phyloP scores from a whole-genome alignment of 2,329 filamentous ascomycete genomes.

The Colletotrichum sojae region DNA sequence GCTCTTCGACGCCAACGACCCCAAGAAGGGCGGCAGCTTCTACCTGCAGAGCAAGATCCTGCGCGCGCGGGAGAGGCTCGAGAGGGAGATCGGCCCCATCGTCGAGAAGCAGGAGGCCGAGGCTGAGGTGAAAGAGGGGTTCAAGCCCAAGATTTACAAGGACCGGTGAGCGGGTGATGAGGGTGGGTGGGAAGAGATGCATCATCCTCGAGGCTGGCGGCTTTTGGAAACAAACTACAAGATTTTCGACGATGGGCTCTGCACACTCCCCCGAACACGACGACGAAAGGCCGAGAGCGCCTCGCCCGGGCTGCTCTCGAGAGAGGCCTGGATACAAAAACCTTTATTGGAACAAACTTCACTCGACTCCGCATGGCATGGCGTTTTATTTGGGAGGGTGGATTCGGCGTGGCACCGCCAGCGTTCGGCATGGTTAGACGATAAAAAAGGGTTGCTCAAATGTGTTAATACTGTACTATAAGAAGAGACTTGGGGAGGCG shows the following conservation, averaged over 20 bases:
- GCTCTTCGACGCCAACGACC: constrained; percentile 94
- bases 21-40: constrained; percentile 95
- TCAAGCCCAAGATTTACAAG: constrained; percentile 96
- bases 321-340: constrained; percentile 17
- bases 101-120: constrained; percentile 80
- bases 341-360: constrained; percentile 42
- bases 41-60: constrained; percentile 98
- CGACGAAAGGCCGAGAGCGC: constrained; percentile 6
- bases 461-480: constrained; percentile 41
- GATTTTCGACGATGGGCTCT: not conserved
- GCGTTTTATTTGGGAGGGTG: constrained; percentile 39
- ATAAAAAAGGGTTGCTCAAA: constrained; percentile 35
- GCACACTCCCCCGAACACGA: not conserved
- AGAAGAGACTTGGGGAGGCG: constrained; percentile 5
- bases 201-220: too few relatives aligned
- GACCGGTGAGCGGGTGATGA: constrained; percentile 58
- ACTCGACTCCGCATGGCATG: constrained; percentile 44
- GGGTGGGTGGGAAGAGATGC: not conserved
- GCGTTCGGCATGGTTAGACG: constrained; percentile 39
- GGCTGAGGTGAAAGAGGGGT: constrained; percentile 85
- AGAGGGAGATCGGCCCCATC: constrained; percentile 83
- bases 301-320: not conserved
- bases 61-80: constrained; percentile 90
- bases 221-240: not conserved
- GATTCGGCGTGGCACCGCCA: constrained; percentile 38